Evolutionary conservation across 2,329 filamentous ascomycete species (phyloP), one percentile per base, ranked within the genome.

Genomic region (Akanthomyces muscarius): DNA sequence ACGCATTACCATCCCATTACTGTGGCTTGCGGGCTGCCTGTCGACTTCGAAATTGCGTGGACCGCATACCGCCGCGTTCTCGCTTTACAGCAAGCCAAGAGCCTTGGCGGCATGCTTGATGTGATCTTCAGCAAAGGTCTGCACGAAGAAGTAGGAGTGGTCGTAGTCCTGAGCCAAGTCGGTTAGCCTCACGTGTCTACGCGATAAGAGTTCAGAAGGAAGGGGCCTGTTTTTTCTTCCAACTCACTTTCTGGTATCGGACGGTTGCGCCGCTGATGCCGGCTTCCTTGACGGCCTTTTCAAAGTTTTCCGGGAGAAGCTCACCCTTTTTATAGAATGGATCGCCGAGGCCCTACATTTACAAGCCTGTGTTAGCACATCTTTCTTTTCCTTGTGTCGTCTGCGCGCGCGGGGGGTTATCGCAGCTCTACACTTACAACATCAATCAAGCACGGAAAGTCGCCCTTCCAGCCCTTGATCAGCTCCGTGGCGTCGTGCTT

Each of bases 71-170:
- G 21, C 21, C 21, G 21, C 21, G 4, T 10, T 30, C 21, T 18
- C 45, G 28, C 18, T 42, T 65, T 68, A 72, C 51, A 77, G 47
- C 25, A 63, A 70, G 23, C 73, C 74, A 62, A 97, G 79, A 73
- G 92, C 88, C 81, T 95, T 97, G 68, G 93, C 94, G 65, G 92
- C 92, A 78, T 96, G 92, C 71, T 91, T 88, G 68, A 98, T 84
- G 77, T 99, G 95, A 70, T 98, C 93, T 71, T 91, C 89, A 50
- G 89, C 86, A 74, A 99, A 99, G 18, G 87, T 87, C 42, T 93
- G 89, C 81, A 99, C 96, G 77, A 97, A 97, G 78, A 87, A 99
- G 80, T 99, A 99, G 66, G 92, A 96, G 79, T 99, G 95, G 75
- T 99, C 95, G 73, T 99, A 98, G 66, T 88, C 92, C 78, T 90